phyloP scores from a whole-genome alignment of 805 yeast species.

The Lachancea fermentati region DNA sequence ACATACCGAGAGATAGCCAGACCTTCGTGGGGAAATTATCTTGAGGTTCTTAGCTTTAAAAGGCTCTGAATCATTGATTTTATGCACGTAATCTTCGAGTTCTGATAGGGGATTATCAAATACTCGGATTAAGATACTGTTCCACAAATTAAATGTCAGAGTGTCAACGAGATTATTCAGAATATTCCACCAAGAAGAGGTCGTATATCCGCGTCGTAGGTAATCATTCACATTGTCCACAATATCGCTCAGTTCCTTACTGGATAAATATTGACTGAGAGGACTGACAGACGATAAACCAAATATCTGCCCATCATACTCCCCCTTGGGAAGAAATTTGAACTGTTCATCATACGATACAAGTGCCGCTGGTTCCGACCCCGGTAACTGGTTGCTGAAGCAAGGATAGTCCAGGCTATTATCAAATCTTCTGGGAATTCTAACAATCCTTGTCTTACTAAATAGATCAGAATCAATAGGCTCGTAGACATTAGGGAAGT shows the following conservation, averaged over 20 bases:
- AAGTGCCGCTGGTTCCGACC: slow-evolving; percentile 60
- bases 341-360: slow-evolving; percentile 10
- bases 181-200: slow-evolving; percentile 36
- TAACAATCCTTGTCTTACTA: slow-evolving; percentile 48
- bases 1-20: slow-evolving; percentile 50
- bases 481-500: slow-evolving; percentile 57
- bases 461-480: slow-evolving; percentile 28
- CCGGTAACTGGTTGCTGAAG: slow-evolving; percentile 53
- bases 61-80: slow-evolving; percentile 26
- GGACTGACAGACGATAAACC: slow-evolving; percentile 54
- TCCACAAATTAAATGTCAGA: slow-evolving; percentile 38
- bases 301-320: slow-evolving; percentile 38
- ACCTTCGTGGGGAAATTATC: slow-evolving; percentile 45
- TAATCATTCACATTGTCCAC: slow-evolving; percentile 40
- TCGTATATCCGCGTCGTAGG: slow-evolving; percentile 37
- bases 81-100: slow-evolving; percentile 40
- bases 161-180: slow-evolving; percentile 35
- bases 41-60: slow-evolving; percentile 27
- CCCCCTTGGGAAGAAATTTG: slow-evolving; percentile 36
- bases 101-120: slow-evolving; percentile 29
- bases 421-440: slow-evolving; percentile 53
- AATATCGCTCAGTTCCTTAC: slow-evolving; percentile 38
- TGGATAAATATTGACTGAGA: slow-evolving; percentile 34
- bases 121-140: slow-evolving; percentile 20
- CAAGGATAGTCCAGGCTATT: slow-evolving; percentile 41